Conservation (phyloP, 108 stramenopile species). For the Nannochloropsis salina region DNA sequence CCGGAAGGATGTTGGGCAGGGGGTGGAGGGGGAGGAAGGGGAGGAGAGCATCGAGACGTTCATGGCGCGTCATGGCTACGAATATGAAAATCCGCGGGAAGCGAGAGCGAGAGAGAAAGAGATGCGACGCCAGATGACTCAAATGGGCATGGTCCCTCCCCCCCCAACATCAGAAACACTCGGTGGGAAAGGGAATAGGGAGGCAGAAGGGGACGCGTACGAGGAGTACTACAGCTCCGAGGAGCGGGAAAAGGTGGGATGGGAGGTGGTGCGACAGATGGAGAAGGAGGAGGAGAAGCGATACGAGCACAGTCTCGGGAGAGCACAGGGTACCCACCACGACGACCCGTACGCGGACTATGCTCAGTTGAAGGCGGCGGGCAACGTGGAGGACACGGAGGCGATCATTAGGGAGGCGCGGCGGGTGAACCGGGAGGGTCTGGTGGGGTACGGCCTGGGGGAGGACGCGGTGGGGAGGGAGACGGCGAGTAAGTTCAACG, state of each 20-base stretch:
- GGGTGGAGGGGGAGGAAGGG: neutral
- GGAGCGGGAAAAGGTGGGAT: neutral
- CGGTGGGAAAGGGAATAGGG: neutral
- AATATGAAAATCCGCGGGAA: neutral
- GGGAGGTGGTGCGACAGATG: neutral
- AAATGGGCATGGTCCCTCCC: neutral
- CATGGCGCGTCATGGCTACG: neutral
- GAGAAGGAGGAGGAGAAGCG: neutral
- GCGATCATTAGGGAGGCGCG: neutral
- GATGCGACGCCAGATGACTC: neutral
- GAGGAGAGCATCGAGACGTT: constrained; percentile 15
- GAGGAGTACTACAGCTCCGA: neutral
- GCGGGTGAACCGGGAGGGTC: neutral
- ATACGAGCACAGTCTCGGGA: neutral
- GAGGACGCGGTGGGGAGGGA: constrained; percentile 5
- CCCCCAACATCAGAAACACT: neutral
- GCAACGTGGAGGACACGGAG: neutral
- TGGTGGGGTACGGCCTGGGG: neutral
- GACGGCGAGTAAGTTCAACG: constrained; percentile 15
- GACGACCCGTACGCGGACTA: neutral
- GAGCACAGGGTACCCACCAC: neutral
- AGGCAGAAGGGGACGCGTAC: neutral
- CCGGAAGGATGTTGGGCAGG: neutral
- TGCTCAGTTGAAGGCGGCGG: neutral
- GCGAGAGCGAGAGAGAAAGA: neutral